Percentiles rank a stretch among this genome's conserved stretches.
These are phyloP conservation scores for Pyrus betulifolia DNA, from an alignment of 306 rosid species.

Conservation along the genomic window DNA sequence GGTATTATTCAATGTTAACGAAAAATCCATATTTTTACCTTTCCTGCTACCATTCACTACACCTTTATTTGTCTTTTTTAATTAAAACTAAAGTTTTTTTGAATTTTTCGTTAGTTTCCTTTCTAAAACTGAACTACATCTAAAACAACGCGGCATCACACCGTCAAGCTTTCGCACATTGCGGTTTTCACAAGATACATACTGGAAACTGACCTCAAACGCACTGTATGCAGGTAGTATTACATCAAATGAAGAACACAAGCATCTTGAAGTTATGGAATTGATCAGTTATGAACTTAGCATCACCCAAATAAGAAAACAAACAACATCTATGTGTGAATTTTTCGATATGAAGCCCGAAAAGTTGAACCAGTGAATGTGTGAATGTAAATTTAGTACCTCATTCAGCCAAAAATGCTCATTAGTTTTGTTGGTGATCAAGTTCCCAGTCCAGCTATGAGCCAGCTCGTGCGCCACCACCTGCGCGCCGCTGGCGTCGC, in stretches of 20 bases:
- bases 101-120: too few relatives aligned
- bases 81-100: too few relatives aligned
- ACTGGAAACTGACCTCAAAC: neutral
- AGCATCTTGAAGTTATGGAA: neutral
- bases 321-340: neutral
- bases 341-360: neutral
- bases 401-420: constrained; percentile 96
- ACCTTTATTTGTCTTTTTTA: too few relatives aligned
- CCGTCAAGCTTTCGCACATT: too few relatives aligned
- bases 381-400: constrained; percentile 26
- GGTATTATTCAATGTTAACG: too few relatives aligned
- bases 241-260: neutral
- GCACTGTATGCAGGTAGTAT: too few relatives aligned
- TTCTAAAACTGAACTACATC: neutral
- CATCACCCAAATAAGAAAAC: neutral
- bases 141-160: neutral
- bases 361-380: neutral
- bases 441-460: constrained; percentile 96
- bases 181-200: neutral
- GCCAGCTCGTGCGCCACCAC: constrained; percentile 95
- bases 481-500: constrained; percentile 79
- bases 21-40: too few relatives aligned
- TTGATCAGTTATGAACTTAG: neutral
- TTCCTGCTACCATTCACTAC: too few relatives aligned
- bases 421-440: constrained; percentile 81